Evolutionary conservation across 495 filamentous ascomycete genomes (phyloP), one percentile per base, ranked within the genome.

Genomic region (Podospora conica): DNA sequence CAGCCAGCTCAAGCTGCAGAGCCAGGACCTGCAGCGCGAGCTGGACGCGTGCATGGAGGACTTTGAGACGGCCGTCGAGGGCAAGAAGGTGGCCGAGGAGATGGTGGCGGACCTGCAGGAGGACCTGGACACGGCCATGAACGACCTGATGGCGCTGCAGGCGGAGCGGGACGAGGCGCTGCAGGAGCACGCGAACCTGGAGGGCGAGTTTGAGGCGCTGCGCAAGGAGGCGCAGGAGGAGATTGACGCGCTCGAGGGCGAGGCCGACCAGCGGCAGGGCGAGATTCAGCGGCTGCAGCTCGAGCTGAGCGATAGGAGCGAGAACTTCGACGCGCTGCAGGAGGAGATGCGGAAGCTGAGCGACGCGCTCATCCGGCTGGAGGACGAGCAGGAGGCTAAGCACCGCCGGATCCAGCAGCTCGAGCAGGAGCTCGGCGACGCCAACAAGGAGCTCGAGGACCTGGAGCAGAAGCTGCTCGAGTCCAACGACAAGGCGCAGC

Each of bases 341-440:
- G 86, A 87, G 53, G 94, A 98, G 79, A 93, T 98, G 86, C 89
- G 92, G 58, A 88, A 89, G 61, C 88, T 96, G 70, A 92, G 89
- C 67, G 93, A 97, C 68, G 87, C 87, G 7, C 84, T 97, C 15
- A 83, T 97, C 40, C 80, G 89, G 59, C 82, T 98, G 0, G 95
- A 97, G 73, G 93, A 97, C 76, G 91, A 93, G 66, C 88, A 92
- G 59, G 87, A 88, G 63, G 83, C 80, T 66, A 86, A 89, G 73
- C 70, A 77, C 9, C 75, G 74, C 48, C 82, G 85, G 65, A 87
- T 91, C 70, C 82, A 91, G 73, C 83, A 91, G 66, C 82, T 93
- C 18, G 85, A 93, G 76, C 83, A 87, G 63, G 90, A 94, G 70
- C 82, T 95, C 18, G 80, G 85, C 23, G 88, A 92, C 61, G 85